phyloP scores from a whole-genome alignment of 495 filamentous ascomycete species.

The Parachaetomium inaequale region DNA sequence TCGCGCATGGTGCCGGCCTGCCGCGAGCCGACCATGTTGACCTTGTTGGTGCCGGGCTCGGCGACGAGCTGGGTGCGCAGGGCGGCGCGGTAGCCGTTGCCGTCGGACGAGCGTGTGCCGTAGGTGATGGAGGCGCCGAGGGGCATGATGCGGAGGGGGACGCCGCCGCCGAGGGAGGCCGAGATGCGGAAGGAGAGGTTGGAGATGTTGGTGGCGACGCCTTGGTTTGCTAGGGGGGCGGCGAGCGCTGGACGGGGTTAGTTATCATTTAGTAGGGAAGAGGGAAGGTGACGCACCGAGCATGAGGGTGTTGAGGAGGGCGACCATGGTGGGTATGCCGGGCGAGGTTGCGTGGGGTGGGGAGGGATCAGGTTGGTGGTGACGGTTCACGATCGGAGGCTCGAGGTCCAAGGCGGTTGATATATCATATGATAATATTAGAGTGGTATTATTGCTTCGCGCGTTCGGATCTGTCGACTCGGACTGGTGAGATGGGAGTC shows the following conservation, averaged over 20 bases:
- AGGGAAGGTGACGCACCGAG: constrained; percentile 11
- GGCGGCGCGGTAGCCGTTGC: constrained; percentile 37
- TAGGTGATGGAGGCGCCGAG: constrained; percentile 56
- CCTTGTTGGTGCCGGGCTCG: constrained; percentile 11
- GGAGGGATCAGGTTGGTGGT: background rate
- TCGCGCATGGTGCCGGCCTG: constrained; percentile 48
- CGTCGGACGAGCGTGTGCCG: constrained; percentile 33
- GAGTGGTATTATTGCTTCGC: background rate
- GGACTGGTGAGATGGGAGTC: background rate
- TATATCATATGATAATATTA: background rate
- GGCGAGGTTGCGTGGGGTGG: background rate
- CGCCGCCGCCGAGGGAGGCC: constrained; percentile 17
- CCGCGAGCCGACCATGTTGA: constrained; percentile 51
- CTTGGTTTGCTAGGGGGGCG: constrained; percentile 26
- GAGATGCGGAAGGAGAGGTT: constrained; percentile 14
- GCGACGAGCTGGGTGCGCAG: constrained; percentile 30
- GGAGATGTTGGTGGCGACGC: constrained; percentile 16
- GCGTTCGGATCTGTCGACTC: too few species aligned
- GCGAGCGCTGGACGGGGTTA: constrained; percentile 21
- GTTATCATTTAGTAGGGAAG: background rate
- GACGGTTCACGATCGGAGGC: too few species aligned
- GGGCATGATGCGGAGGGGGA: constrained; percentile 48
- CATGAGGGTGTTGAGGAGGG: constrained; percentile 10
- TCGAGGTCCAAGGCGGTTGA: too few species aligned
- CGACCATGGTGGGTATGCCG: background rate